Base-by-base conservation (phyloP, 306 rosid genomes). In the Urtica urens region DNA sequence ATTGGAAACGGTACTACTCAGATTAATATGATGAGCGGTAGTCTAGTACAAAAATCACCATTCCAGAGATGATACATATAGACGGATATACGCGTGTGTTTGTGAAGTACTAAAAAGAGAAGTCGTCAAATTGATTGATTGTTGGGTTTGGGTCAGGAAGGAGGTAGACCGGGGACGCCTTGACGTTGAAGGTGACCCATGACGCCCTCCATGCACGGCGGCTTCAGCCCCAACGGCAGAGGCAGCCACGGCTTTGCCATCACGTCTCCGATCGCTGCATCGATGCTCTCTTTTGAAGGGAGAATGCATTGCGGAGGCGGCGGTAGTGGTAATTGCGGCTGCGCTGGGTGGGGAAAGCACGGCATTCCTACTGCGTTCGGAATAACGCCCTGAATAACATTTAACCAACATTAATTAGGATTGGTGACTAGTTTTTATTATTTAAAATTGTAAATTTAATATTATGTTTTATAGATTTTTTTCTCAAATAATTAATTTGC, bases 171-270 rank as follows among this genome's bases (percentile, higher is more conserved):
- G 2, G 93, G 74, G 53, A 90, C 48, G 41, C 97, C 97, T 58
- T 84, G 90, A 56, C 82, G 67, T 18, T 84, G 93, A n/a, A 90
- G 65, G 62, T 90, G 93, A 21, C 46, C 59, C 80, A 80, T 44
- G 8, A 90, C 97, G 19, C 81, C 62, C 30, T 79, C 95, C 41
- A 69, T 51, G 0, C 74, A 72, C 13, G 97, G 97, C 45, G 95
- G 84, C 35, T 79, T 90, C 1, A 90, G 73, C 33, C 97, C 93
- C 28, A 90, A 75, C 26, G 97, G 95, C 24, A 90, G 87, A 1
- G 95, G 95, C 46, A 76, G 65, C 97, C 95, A 77, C 40, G 97
- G 97, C 58, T 78, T 81, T 44, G 80, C 64, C 63, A 90, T 58
- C 53, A 72, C 93, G 53, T 84, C 97, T 70, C 80, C 93, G 44